Evolutionary conservation across 2,329 filamentous ascomycete genomes (phyloP).

Genomic region (Aspergillus sp.): DNA sequence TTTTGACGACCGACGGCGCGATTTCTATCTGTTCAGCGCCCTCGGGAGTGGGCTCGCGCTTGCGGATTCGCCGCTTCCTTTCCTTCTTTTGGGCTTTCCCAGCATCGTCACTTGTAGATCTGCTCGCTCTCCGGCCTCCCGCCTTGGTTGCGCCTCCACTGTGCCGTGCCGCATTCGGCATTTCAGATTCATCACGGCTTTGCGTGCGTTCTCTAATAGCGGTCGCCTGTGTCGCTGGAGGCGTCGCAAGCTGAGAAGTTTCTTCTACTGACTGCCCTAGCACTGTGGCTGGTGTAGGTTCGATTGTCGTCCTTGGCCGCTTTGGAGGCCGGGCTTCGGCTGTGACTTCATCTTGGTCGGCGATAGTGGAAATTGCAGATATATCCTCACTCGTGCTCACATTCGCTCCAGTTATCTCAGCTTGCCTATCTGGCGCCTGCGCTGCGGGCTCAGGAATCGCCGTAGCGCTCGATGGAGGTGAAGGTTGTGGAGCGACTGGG

Average conservation of each 20-base stretch:
- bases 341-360: conserved; percentile 7
- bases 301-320: conserved; percentile 23
- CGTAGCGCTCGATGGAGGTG: conserved; percentile 18
- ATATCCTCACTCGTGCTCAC: conserved; percentile 5
- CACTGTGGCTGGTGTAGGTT: conserved; percentile 1
- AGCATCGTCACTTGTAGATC: conserved; percentile 23
- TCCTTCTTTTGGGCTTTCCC: conserved; percentile 24
- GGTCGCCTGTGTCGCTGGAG: conserved; percentile 26
- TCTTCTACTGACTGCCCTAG: not conserved
- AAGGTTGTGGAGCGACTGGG: conserved; percentile 18
- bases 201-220: conserved; percentile 22
- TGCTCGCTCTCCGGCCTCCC: conserved; percentile 28
- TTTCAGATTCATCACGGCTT: conserved; percentile 19
- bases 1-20: conserved; percentile 54
- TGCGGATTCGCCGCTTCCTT: conserved; percentile 29
- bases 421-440: not conserved
- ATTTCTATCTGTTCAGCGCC: conserved; percentile 52
- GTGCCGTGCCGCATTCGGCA: conserved; percentile 23
- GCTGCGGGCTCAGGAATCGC: conserved; percentile 15
- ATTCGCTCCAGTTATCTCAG: not conserved
- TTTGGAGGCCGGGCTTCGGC: conserved; percentile 29
- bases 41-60: conserved; percentile 47
- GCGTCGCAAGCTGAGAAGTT: conserved; percentile 17
- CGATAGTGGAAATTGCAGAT: conserved; percentile 6
- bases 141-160: conserved; percentile 20